A percentile compares a stretch with the other conserved stretches of the same genome.
Conservation (phyloP, 2,329 filamentous ascomycete species). For the Didymella lethalis region DNA sequence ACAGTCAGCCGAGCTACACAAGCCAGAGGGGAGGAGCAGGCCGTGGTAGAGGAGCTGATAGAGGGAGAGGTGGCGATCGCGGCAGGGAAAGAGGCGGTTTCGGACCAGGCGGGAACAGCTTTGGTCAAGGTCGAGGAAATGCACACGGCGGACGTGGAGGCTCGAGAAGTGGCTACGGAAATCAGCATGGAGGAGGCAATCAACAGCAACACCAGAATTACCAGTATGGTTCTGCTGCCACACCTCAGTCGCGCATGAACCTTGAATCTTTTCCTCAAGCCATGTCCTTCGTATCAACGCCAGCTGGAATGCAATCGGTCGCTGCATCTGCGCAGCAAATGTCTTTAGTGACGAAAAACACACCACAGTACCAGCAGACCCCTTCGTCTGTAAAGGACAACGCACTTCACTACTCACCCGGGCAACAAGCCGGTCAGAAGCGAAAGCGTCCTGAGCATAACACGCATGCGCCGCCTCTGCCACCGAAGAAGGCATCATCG, state of each 20-base stretch:
- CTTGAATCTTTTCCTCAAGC: slow-evolving; percentile 39
- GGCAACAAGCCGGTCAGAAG: slow-evolving; percentile 40
- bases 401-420: slow-evolving; percentile 24
- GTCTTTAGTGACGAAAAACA: slow-evolving; percentile 13
- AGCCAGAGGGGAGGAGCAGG: slow-evolving; percentile 42
- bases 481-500: slow-evolving; percentile 24
- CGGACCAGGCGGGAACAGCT: slow-evolving; percentile 31
- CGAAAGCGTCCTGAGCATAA: slow-evolving; percentile 37
- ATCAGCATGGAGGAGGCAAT: slow-evolving; percentile 21
- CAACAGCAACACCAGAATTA: slow-evolving; percentile 16
- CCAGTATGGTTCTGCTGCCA: background rate
- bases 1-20: slow-evolving; percentile 33
- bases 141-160: slow-evolving; percentile 29
- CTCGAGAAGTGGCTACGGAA: slow-evolving; percentile 33
- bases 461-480: slow-evolving; percentile 17
- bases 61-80: slow-evolving; percentile 36
- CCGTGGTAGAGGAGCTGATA: slow-evolving; percentile 44
- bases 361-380: slow-evolving; percentile 12
- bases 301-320: slow-evolving; percentile 41
- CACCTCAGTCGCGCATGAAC: slow-evolving; percentile 24
- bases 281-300: slow-evolving; percentile 43
- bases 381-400: slow-evolving; percentile 18
- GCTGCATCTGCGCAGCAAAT: slow-evolving; percentile 29
- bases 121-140: slow-evolving; percentile 30
- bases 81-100: slow-evolving; percentile 37